Evolutionary conservation across 176 grass and related monocot genomes (phyloP), one percentile per base, ranked within the genome.

Genomic region (Hsuehochloa calcarea): DNA sequence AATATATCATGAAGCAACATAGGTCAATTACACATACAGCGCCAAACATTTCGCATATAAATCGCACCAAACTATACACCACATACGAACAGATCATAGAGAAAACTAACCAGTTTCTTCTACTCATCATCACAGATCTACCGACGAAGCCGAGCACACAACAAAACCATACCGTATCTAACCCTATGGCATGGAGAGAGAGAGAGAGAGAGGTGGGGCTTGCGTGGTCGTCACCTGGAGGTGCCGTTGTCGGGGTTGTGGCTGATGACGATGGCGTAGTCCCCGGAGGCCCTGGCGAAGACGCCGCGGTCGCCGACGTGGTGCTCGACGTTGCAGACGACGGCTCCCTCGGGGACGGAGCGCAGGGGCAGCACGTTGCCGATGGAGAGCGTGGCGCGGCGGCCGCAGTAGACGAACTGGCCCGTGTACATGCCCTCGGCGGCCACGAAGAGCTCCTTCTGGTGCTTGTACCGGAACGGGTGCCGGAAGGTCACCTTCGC

Each of bases 401-500:
- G 95, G 2, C 95, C 95, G 85, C 95, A 97, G 90, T 97, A 97
- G 22, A 97, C 78, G 67, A 91, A 94, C 82, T 97, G 95, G 11
- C 95, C 95, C 3, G 95, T 93, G 92, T 97, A 97, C 89, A 97
- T 95, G 45, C 95, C 95, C 82, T 97, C 95, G 19, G 95, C 95
- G 11, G 92, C 92, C 15, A 97, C 93, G 81, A 97, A 97, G 14
- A 93, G 90, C 79, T 97, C 95, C 89, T 97, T 97, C 90, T 95
- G 95, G 59, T 91, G 95, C 90, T 93, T 88, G 92, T 97, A 95
- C 70, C 95, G 79, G 85, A 95, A 93, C 34, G 95, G 95, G 66
- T 97, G 95, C 45, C 95, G 95, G 91, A 97, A 97, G 10, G 92
- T 91, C 20, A 97, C 92, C 68, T 88, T 92, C 46, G 95, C 95